These are phyloP conservation scores for Leptodermis oblonga DNA, from an alignment of 257 asterid species.

Conservation along the genomic window DNA sequence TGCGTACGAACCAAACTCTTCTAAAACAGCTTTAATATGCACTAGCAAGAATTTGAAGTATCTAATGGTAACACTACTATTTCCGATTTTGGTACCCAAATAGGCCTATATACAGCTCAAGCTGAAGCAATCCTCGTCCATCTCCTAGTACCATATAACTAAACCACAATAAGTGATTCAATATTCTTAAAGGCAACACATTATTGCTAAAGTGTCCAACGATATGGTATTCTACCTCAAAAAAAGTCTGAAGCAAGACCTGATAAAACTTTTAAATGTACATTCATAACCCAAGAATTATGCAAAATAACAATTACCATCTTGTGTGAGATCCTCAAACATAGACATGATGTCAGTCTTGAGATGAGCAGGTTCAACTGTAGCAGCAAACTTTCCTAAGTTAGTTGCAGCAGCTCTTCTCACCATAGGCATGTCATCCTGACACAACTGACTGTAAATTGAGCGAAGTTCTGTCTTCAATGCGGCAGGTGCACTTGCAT, in stretches of 20 bases:
- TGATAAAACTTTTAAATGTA: not conserved
- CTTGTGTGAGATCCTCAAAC: slow-evolving; percentile 50
- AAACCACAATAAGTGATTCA: not conserved
- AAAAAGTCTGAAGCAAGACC: not conserved
- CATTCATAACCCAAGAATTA: not conserved
- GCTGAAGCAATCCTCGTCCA: not conserved
- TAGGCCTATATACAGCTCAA: not conserved
- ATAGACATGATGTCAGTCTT: slow-evolving; percentile 45
- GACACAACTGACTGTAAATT: slow-evolving; percentile 73
- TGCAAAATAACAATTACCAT: slow-evolving; percentile 26
- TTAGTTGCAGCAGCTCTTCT: slow-evolving; percentile 89
- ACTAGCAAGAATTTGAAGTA: not conserved
- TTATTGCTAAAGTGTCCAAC: not conserved
- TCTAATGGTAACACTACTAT: not conserved
- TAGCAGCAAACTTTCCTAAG: slow-evolving; percentile 48
- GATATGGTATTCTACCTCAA: not conserved
- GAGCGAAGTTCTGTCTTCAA: slow-evolving; percentile 80
- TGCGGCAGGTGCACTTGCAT: slow-evolving; percentile 70
- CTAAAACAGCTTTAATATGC: not conserved
- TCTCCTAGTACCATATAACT: not conserved
- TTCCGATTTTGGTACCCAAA: not conserved
- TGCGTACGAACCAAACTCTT: not conserved
- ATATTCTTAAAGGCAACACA: not conserved
- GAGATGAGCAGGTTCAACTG: slow-evolving; percentile 43
- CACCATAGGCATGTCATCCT: slow-evolving; percentile 98